These are phyloP conservation scores for Dissophora globulifera DNA, from an alignment of 192 early-diverging fungal genomes.

Conservation along the genomic window DNA sequence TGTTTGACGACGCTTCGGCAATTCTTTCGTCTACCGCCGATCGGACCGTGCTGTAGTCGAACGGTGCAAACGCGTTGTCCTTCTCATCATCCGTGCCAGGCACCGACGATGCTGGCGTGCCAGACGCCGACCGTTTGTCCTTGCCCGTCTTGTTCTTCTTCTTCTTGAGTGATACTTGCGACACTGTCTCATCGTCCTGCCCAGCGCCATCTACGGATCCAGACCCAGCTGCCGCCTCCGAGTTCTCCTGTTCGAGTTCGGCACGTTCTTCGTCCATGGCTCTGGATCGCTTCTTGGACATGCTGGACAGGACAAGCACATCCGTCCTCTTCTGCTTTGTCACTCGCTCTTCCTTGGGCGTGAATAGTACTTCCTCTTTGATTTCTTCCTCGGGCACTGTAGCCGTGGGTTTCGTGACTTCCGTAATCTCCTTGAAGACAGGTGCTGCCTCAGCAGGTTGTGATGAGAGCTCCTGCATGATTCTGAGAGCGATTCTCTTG, in stretches of 20 bases:
- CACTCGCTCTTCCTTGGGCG: constrained; percentile 26
- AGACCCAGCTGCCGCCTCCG: neutral
- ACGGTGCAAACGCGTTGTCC: constrained; percentile 30
- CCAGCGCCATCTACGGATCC: neutral
- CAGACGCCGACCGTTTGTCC: constrained; percentile 2
- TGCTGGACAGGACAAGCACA: constrained; percentile 22
- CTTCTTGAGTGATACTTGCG: constrained; percentile 23
- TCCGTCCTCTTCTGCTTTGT: constrained; percentile 49
- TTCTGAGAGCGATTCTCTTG: constrained; percentile 10
- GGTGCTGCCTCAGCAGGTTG: constrained; percentile 13
- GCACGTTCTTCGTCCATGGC: constrained; percentile 50
- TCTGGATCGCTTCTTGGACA: constrained; percentile 45
- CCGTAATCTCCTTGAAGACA: constrained; percentile 26
- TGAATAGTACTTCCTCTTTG: constrained; percentile 31
- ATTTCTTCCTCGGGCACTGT: neutral
- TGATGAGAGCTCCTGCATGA: constrained; percentile 31
- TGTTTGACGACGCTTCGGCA: constrained; percentile 9
- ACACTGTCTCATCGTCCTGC: neutral
- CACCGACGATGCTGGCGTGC: constrained; percentile 4
- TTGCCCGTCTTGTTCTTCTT: constrained; percentile 30
- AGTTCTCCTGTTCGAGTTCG: constrained; percentile 5
- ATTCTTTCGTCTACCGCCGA: constrained; percentile 43
- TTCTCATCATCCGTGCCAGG: constrained; percentile 9
- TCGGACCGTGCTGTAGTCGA: constrained; percentile 40
- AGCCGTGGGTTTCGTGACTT: neutral